Evolutionary conservation across 306 rosid species (phyloP), one percentile per base, ranked within the genome.

Genomic region (Aeschynomene evenia): DNA sequence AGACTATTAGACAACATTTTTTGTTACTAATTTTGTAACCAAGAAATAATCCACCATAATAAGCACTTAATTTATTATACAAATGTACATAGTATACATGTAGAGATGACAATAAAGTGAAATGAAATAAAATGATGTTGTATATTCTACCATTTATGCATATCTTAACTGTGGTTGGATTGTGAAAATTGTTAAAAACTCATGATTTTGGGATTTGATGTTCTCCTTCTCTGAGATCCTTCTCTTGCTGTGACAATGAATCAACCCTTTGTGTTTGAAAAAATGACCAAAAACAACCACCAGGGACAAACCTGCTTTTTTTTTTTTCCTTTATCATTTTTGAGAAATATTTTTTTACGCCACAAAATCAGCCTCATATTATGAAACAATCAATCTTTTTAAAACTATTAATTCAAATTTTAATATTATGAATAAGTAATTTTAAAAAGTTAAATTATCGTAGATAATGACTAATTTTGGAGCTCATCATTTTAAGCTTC

Each of bases 231-330:
- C 42, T n/a, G n/a, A n/a, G n/a, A n/a, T n/a, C n/a, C n/a, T n/a
- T n/a, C n/a, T n/a, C n/a, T 51, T 66, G 42, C 63, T 36, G 70
- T 50, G 64, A 50, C 31, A 19, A 68, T 59, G 54, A 59, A 68
- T 59, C 53, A 59, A 59, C 29, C 62, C 12, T 53, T 18, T 37
- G 12, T 24, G 9, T 7, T n/a, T 7, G 45, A 18, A 24, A 29
- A 16, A 43, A 70, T 21, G 45, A 43, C 57, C 56, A 57, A 49
- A 54, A 14, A 10, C 15, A 13, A 0, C 72, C 72, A 15, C 0
- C 13, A 10, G 60, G 50, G 16, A 51, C 49, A 70, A 70, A 23
- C 42, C 51, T 54, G 63, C 52, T 76, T 24, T 61, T n/a, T n/a
- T n/a, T n/a, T n/a, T n/a, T n/a, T n/a, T n/a, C n/a, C n/a, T n/a